Base-by-base conservation (phyloP, 2,329 filamentous ascomycete species). In the Paraphaeosphaeria sporulosa region DNA sequence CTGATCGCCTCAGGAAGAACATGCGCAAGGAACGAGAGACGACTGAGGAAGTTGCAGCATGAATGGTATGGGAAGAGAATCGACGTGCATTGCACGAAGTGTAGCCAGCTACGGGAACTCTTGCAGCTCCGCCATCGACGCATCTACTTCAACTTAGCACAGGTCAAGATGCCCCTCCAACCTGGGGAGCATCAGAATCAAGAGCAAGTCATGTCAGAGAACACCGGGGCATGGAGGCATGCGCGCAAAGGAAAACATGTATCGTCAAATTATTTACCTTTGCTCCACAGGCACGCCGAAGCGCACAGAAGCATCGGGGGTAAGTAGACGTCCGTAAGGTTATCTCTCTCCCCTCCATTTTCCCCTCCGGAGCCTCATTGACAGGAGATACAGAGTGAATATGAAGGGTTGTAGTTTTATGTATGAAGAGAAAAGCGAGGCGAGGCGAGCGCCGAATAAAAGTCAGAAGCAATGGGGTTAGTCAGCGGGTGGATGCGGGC, bases 381-480 rank as follows among this genome's bases (percentile, higher is more conserved):
- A 76, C 78, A 77, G 74, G 81, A 81, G 81, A 84, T 85, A 81
- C 83, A 87, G 86, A 89, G 86, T 89, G 87, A 88, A 89, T 89
- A 87, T 84, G 85, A 77, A 80, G 79, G 79, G 76, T 69, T 69
- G 81, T 74, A 72, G 75, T 71, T 76, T 76, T 81, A 76, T 75
- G 71, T 77, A 63, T 66, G 63, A 67, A 72, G 68, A 74, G 60
- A 58, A 67, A 59, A 70, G 66, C 69, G 21, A 43, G 21, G 66
- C 48, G 60, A 62, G 63, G 40, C 51, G 57, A 25, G 49, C 60
- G 64, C 34, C 55, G 63, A 65, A 65, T 62, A 67, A 69, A 57
- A 61, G 63, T 61, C 55, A 60, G 57, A 52, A 65, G 63, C 8
- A 63, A 59, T 59, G 46, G 53, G 30, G 64, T 75, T 71, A 71